Percentiles rank a stretch among this genome's conserved stretches.
phyloP scores from a whole-genome alignment of 2,329 filamentous ascomycete genomes.

The Fusarium keratoplasticum region DNA sequence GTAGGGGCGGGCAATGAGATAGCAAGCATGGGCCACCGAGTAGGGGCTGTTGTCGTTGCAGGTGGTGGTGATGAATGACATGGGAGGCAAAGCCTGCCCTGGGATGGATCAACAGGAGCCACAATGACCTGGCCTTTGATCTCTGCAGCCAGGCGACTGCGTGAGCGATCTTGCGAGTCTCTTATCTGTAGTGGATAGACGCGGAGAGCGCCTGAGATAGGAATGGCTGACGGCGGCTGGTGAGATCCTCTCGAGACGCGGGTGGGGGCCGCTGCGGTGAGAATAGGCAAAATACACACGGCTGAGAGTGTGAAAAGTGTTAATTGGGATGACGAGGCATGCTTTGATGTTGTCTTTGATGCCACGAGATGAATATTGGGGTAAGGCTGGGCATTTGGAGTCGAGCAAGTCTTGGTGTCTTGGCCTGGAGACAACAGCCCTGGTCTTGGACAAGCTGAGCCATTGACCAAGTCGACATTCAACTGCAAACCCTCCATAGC shows the following conservation, averaged over 20 bases:
- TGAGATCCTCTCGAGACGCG: constrained; percentile 5
- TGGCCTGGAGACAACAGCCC: background rate
- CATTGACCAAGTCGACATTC: background rate
- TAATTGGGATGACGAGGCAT: constrained; percentile 12
- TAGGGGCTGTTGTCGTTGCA: constrained; percentile 1
- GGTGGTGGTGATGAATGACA: constrained; percentile 2
- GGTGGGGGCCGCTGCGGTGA: constrained; percentile 14
- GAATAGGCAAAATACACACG: constrained; percentile 10
- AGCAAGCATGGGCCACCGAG: constrained; percentile 1
- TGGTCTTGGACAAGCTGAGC: background rate
- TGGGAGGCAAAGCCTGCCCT: background rate
- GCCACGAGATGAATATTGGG: background rate
- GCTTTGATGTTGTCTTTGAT: constrained; percentile 10
- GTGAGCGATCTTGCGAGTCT: background rate
- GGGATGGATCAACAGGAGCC: background rate
- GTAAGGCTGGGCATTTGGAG: constrained; percentile 8
- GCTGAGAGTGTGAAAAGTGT: constrained; percentile 20
- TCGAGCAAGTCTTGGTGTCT: background rate
- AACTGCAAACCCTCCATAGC: background rate
- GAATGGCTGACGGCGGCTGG: background rate
- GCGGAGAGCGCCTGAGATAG: background rate
- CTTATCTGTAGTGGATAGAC: constrained; percentile 4
- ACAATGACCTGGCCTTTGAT: constrained; percentile 4
- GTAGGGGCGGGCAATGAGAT: background rate
- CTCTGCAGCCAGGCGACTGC: background rate